Percentiles rank a stretch among this genome's conserved stretches.
Evolutionary conservation across 306 rosid genomes (phyloP).

Genomic region (Senna siamea): DNA sequence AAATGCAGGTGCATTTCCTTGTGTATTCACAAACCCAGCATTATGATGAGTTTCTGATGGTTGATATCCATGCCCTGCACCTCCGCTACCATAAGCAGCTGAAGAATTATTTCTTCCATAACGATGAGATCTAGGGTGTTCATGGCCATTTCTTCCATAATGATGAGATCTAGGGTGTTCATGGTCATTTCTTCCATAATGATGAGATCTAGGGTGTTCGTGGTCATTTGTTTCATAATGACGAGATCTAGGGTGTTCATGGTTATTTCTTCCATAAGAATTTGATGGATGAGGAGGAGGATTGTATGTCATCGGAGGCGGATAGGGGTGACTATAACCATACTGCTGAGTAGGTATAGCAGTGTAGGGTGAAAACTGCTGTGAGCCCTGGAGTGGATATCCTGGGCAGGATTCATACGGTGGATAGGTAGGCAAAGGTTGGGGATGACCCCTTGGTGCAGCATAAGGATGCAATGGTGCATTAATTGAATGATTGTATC

Average conservation of each 20-base stretch:
- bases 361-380: slow-evolving; percentile 35
- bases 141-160: slow-evolving; percentile 53
- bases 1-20: slow-evolving; percentile 25
- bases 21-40: slow-evolving; percentile 42
- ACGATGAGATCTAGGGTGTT: slow-evolving; percentile 47
- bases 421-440: slow-evolving; percentile 37
- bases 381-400: slow-evolving; percentile 41
- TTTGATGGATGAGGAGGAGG: slow-evolving; percentile 42
- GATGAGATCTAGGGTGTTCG: slow-evolving; percentile 41
- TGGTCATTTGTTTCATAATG: slow-evolving; percentile 54
- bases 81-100: slow-evolving; percentile 40
- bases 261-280: slow-evolving; percentile 54
- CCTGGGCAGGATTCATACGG: slow-evolving; percentile 44
- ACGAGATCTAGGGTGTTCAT: slow-evolving; percentile 43
- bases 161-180: slow-evolving; percentile 36
- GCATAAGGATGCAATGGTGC: slow-evolving; percentile 41
- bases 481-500: slow-evolving; percentile 41
- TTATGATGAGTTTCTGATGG: slow-evolving; percentile 52
- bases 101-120: slow-evolving; percentile 50
- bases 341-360: slow-evolving; percentile 41
- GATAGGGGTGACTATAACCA: slow-evolving; percentile 44
- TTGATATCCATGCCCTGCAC: slow-evolving; percentile 44
- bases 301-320: slow-evolving; percentile 20
- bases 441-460: slow-evolving; percentile 39
- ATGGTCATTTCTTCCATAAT: slow-evolving; percentile 52